These are phyloP conservation scores for Sclerotinia trifoliorum DNA, from an alignment of 2,329 filamentous ascomycete species.

Conservation along the genomic window DNA sequence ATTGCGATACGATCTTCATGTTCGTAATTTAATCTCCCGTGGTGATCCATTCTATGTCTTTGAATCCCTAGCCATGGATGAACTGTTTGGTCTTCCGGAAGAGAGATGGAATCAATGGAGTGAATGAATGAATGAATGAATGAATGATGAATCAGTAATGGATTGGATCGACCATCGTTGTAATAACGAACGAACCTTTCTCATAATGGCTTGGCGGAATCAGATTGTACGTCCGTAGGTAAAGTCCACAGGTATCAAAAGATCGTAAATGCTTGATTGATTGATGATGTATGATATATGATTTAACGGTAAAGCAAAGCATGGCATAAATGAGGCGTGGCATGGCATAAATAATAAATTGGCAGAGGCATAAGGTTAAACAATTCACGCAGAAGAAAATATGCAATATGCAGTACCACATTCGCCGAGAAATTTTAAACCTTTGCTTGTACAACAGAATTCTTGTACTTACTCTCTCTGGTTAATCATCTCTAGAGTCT, in stretches of 20 bases:
- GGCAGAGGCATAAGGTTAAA: neutral
- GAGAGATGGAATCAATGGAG: too few species aligned
- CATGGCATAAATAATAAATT: neutral
- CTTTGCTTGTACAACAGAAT: neutral
- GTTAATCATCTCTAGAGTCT: too few species aligned
- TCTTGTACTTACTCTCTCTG: too few species aligned
- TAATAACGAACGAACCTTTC: too few species aligned
- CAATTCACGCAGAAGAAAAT: neutral
- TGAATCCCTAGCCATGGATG: neutral
- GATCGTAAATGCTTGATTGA: neutral
- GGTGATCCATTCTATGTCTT: conserved; percentile 1
- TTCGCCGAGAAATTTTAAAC: neutral
- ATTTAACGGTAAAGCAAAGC: neutral
- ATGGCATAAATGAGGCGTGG: neutral
- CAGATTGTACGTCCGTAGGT: too few species aligned
- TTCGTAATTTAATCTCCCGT: conserved; percentile 4
- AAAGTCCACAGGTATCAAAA: too few species aligned
- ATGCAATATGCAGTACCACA: neutral
- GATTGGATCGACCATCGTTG: too few species aligned
- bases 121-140: too few species aligned
- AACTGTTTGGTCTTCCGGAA: neutral
- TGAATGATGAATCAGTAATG: too few species aligned
- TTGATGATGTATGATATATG: neutral
- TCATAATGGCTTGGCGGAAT: neutral
- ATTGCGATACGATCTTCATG: conserved; percentile 7